Base-by-base conservation (phyloP, 257 asterid genomes). In the Plantago ovata region DNA sequence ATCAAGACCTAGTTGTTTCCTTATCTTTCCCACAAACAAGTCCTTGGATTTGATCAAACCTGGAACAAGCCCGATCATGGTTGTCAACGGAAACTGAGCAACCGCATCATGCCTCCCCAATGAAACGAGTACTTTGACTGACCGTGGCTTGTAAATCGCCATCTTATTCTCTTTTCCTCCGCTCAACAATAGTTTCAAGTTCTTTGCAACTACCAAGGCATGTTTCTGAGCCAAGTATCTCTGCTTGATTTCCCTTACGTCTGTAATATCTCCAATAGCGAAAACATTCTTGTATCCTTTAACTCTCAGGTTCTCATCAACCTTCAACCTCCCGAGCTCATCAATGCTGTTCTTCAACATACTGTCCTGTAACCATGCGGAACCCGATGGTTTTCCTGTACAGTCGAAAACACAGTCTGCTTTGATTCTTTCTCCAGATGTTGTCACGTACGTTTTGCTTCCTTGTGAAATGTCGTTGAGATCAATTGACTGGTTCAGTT, bases 31-130 rank as follows among this genome's bases (percentile, higher is more conserved):
- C 6, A 89, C 95, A 48, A 70, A 85, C 58, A 89, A 74, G 74
- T 89, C 96, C 66, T 76, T 89, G 42, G 96, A 89, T 71, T 89
- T 89, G 71, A 85, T 76, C 79, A 85, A 69, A 28, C 95, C 91
- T 3, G 96, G 95, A 51, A 89, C 68, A 9, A 81, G 75, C 32
- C 96, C 96, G 11, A 81, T 78, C 8, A 79, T 20, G 14, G 95
- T 83, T 16, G 95, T 79, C 79, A 76, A 75, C 5, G 79, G 70
- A 61, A 72, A 80, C 70, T 89, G 96, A 44, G 96, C 96, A 20
- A 85, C 91, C 14, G 91, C 96, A 61, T 89, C 95, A 0, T 82
- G 75, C 65, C 95, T 79, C n/a, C 95, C 96, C 56, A 88, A 39
- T 0, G 95, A 83, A 16, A 88, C 96, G 0, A 88, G 63, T 2